Base-by-base conservation (phyloP, 163 green algal genomes). In the Prototheca cutis region DNA sequence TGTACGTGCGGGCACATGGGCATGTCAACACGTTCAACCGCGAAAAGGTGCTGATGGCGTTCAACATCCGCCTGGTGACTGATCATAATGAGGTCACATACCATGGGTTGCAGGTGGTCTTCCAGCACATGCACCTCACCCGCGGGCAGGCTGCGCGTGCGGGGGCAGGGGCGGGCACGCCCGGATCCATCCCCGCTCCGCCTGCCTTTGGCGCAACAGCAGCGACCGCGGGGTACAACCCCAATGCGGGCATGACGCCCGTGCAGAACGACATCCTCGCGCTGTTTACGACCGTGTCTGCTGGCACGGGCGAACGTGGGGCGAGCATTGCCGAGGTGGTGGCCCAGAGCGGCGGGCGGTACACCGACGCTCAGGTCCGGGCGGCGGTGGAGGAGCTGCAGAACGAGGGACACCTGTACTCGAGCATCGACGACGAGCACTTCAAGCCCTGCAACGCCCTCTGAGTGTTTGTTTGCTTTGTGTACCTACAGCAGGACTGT, bases 21-120 rank as follows among this genome's bases (percentile, higher is more conserved):
- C 69, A 89, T 61, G 19, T 93, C 3, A 66, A 65, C 29, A 53
- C 33, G 23, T 85, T 84, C 48, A 63, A 77, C 10, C 48, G 62
- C 52, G 62, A 71, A 45, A 61, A 40, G 29, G 66, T 60, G 40
- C 67, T 91, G 23, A 58, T 79, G n/a, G 80, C 79, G 30, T 91
- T 80, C 65, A 81, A 63, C 34, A 66, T 94, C 23, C 75, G 81
- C n/a, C 69, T 70, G 4, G 67, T 95, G 15, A 75, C 66, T 23
- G 84, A 95, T 70, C 79, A 79, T 75, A 94, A 94, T 66, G 87
- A 95, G 80, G 70, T 94, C 18, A 91, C 84, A 4, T 91, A 88
- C 73, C 86, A 95, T 69, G 61, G 79, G 23, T 61, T 91, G 61
- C 80, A 91, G 54, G 65, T 40, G 54, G 73, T 94, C 53, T 90